A percentile compares a stretch with the other conserved stretches of the same genome.
phyloP scores from a whole-genome alignment of 352 stramenopile genomes.

The Pilasporangium apinafurcum region DNA sequence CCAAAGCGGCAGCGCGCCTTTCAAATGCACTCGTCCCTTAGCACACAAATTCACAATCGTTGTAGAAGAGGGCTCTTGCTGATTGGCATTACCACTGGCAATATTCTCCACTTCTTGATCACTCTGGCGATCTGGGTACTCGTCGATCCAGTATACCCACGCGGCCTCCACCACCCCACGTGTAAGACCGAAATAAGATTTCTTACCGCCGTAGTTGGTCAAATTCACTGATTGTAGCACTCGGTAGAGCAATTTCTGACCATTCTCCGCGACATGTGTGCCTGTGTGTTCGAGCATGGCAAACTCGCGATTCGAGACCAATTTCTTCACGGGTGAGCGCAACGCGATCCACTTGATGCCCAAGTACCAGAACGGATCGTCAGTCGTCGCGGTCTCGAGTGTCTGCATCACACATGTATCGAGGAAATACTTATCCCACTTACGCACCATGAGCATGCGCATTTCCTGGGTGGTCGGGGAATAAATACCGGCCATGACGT shows the following conservation, averaged over 20 bases:
- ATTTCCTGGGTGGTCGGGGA: constrained; percentile 51
- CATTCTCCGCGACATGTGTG: constrained; percentile 36
- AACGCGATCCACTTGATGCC: constrained; percentile 73
- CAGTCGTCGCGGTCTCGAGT: constrained; percentile 48
- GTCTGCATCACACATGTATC: constrained; percentile 60
- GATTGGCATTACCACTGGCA: too few relatives aligned
- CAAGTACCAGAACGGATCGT: constrained; percentile 74
- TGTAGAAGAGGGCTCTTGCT: too few relatives aligned
- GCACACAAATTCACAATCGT: constrained; percentile 54
- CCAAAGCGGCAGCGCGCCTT: constrained; percentile 47
- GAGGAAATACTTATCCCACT: constrained; percentile 39
- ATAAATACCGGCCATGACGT: constrained; percentile 57
- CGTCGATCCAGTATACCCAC: constrained; percentile 70
- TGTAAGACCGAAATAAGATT: constrained; percentile 65
- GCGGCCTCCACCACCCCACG: constrained; percentile 48
- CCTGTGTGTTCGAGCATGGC: constrained; percentile 65
- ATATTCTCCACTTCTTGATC: too few relatives aligned
- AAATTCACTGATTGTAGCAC: constrained; percentile 60
- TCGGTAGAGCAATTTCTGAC: constrained; percentile 54
- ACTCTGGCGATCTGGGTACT: not conserved
- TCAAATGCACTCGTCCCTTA: constrained; percentile 53
- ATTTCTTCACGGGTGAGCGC: constrained; percentile 50
- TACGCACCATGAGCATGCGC: constrained; percentile 29
- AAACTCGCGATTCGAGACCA: constrained; percentile 62
- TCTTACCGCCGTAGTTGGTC: constrained; percentile 45